Evolutionary conservation across 495 filamentous ascomycete genomes (phyloP).

Genomic region (Penicillium cosmopolitanum): DNA sequence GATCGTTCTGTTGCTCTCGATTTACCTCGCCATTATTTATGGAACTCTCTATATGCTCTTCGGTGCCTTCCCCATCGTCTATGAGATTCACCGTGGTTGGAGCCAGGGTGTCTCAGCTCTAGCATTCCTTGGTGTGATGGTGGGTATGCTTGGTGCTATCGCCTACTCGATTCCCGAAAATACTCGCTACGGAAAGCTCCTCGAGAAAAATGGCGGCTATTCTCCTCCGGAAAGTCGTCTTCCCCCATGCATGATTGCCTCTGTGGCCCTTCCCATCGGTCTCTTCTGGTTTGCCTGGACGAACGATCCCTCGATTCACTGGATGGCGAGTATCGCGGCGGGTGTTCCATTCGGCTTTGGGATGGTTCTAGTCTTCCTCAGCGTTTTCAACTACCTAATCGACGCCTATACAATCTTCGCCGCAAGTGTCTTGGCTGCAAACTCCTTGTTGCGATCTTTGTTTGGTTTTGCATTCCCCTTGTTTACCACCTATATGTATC

Average conservation of each 20-base stretch:
- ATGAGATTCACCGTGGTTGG: constrained; percentile 71
- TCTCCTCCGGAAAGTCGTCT: constrained; percentile 43
- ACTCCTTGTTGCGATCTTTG: constrained; percentile 59
- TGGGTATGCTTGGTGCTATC: constrained; percentile 71
- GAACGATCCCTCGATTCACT: constrained; percentile 64
- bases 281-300: constrained; percentile 68
- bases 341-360: constrained; percentile 69
- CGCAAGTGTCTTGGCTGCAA: constrained; percentile 72
- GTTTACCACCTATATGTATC: constrained; percentile 73
- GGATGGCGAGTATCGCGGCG: constrained; percentile 60
- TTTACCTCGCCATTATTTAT: constrained; percentile 72
- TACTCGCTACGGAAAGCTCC: constrained; percentile 36
- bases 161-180: constrained; percentile 46
- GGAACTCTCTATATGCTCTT: constrained; percentile 79
- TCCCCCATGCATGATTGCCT: constrained; percentile 39
- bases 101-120: constrained; percentile 67
- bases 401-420: constrained; percentile 75
- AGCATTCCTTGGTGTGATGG: constrained; percentile 72
- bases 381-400: constrained; percentile 71
- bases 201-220: constrained; percentile 33
- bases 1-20: constrained; percentile 60
- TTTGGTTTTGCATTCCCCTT: constrained; percentile 78
- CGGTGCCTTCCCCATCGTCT: constrained; percentile 75
- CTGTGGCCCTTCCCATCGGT: constrained; percentile 36
- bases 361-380: constrained; percentile 67